Base-by-base conservation (phyloP, 2,329 filamentous ascomycete genomes). In the Colletotrichum nymphaeae region DNA sequence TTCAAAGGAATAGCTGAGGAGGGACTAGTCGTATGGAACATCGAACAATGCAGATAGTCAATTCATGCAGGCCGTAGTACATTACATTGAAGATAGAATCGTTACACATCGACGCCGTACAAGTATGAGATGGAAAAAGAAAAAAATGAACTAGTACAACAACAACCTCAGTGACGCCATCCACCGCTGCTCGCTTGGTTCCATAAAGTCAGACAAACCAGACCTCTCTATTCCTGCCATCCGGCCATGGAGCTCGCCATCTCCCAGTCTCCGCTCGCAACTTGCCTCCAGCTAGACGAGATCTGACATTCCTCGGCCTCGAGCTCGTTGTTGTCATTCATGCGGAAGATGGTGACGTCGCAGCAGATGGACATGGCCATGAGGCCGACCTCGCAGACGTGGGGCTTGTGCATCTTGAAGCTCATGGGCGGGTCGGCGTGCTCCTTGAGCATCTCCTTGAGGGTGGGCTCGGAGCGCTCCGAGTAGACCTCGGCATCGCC, bases 311-410 rank as follows among this genome's bases (percentile, higher is more conserved):
- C 76, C 14, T 80, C 75, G 73, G 81, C 77, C 64, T 80, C 75
- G 11, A 76, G 69, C 32, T 75, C 76, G 57, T 77, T 76, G 24
- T 79, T 75, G 14, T 73, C 77, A 11, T 55, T 64, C 55, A 77
- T 73, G 42, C 74, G 67, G 67, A 78, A 82, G 58, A 83, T 65
- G 8, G 76, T 81, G 4, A 82, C 58, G 67, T 79, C 78, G 72
- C 83, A 83, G 56, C 82, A 78, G 68, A 80, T 67, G 11, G 80
- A 76, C 11, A 84, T 80, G 3, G 81, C 80, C 82, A 84, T 84
- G 30, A 84, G 74, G 56, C 80, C 82, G 24, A 82, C 80, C 80
- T 84, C 81, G 49, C 82, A 81, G n/a, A 82, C 80, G 24, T 81
- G 75, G 6, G 75, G 72, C 62, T 80, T 78, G 60, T 80, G 79